Evolutionary conservation across 768 basidiomycete species (phyloP).

Genomic region (Termitomyces sp.): DNA sequence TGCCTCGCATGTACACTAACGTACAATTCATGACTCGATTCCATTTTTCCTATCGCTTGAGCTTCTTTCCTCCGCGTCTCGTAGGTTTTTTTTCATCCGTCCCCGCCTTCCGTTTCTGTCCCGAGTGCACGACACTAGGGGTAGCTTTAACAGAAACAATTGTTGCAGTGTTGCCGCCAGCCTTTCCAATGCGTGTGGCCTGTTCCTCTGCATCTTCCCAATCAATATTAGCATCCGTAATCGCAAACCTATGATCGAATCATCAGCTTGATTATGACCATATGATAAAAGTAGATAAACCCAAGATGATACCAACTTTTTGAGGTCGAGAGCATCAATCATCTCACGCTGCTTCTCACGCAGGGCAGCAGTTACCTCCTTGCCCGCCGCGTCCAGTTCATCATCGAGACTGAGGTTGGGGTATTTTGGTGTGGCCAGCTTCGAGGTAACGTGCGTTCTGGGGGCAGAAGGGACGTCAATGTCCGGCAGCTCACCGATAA

Average conservation of each 20-base stretch:
- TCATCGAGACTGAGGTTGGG: slow-evolving; percentile 46
- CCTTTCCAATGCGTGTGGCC: slow-evolving; percentile 38
- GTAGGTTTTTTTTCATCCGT: slow-evolving; percentile 42
- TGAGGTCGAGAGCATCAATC: slow-evolving; percentile 83
- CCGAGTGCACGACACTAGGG: slow-evolving; percentile 17
- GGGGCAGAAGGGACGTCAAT: slow-evolving; percentile 14
- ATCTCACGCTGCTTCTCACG: slow-evolving; percentile 80
- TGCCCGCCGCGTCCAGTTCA: slow-evolving; percentile 75
- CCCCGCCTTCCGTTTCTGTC: slow-evolving; percentile 58
- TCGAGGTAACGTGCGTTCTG: slow-evolving; percentile 8
- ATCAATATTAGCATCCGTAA: slow-evolving; percentile 63
- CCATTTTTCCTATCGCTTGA: slow-evolving; percentile 26
- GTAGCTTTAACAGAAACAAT: slow-evolving; percentile 71
- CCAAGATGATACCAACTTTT: slow-evolving; percentile 55
- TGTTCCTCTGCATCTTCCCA: slow-evolving; percentile 76
- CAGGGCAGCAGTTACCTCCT: slow-evolving; percentile 60
- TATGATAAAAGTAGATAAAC: background rate
- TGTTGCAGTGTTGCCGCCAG: slow-evolving; percentile 44
- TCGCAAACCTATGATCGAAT: slow-evolving; percentile 54
- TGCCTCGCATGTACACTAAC: too few species aligned
- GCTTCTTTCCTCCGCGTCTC: slow-evolving; percentile 39
- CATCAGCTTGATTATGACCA: slow-evolving; percentile 13
- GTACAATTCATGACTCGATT: background rate
- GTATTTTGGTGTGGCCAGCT: slow-evolving; percentile 34
- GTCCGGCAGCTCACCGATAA: slow-evolving; percentile 56